Evolutionary conservation across 306 rosid species (phyloP), one percentile per base, ranked within the genome.

Genomic region (Pterocarpus macrocarpus): DNA sequence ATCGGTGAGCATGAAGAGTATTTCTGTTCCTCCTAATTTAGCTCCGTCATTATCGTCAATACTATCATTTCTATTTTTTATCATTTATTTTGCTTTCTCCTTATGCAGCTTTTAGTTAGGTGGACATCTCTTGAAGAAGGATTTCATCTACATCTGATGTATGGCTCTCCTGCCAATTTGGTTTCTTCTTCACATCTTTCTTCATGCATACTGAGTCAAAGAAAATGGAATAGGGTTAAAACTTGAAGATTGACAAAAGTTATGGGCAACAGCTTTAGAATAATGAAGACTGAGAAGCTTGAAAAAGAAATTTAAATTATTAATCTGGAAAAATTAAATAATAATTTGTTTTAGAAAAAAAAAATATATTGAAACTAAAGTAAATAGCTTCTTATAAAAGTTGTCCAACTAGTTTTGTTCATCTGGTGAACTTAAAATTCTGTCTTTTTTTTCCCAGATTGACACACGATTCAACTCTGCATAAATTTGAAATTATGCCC

Each of bases 71-170:
- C 43, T 62, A 52, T 4, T 58, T 47, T 13, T 33, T 12, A 17
- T 75, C 56, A 68, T 74, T 64, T 69, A 28, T 69, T 79, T 77
- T 76, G 16, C 76, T 70, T 65, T 81, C 33, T 80, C 32, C 80
- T 64, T 61, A 32, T 90, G 88, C 95, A 95, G 99, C 86, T 89
- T 86, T 80, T 93, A 77, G 79, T 86, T 12, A 82, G 81, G 71
- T 85, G 86, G 90, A 85, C 98, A 68, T 77, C 93, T 63, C 90
- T 95, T 57, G 84, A 87, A 82, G 98, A 93, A 89, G 99, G 98
- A 75, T 89, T 91, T 81, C 80, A 75, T 79, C 86, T 95, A 34
- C 97, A 95, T 87, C 88, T 93, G 79, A 62, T 85, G 97, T 95
- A 93, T 78, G 90, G 22, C 67, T 59, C 84, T 84, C 13, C 78